Evolutionary conservation across 1,284 basidiomycete species (phyloP).

Genomic region (Schizophyllum amplum): DNA sequence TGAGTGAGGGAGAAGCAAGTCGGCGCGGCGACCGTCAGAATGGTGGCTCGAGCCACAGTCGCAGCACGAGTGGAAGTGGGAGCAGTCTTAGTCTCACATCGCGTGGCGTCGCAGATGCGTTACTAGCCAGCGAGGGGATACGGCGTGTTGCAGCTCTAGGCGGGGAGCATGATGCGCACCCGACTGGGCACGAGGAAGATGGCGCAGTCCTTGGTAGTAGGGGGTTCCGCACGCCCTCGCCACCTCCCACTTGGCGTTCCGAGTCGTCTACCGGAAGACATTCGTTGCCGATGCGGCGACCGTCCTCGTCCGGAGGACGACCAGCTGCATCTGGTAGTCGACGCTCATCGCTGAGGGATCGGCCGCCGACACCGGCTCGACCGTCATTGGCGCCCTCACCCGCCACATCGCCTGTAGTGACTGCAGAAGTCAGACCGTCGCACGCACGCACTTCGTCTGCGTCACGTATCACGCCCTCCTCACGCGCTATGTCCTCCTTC

Average conservation of each 20-base stretch:
- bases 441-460: too few species aligned
- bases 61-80: not conserved
- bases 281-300: not conserved
- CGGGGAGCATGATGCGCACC: not conserved
- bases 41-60: not conserved
- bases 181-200: not conserved
- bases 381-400: not conserved
- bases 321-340: not conserved
- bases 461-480: not conserved
- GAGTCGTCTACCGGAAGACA: not conserved
- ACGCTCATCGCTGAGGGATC: not conserved
- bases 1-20: not conserved
- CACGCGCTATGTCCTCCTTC: not conserved
- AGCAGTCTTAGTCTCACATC: not conserved
- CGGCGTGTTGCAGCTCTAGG: not conserved
- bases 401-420: too few species aligned
- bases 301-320: not conserved
- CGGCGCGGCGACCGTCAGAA: too few species aligned
- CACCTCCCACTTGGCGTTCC: not conserved
- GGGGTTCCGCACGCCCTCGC: not conserved
- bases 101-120: not conserved
- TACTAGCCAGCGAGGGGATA: not conserved
- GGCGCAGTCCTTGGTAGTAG: not conserved
- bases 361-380: not conserved
- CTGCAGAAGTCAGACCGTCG: too few species aligned